Evolutionary conservation across 192 early-diverging fungal genomes (phyloP).

Genomic region (Coemansia sp.): DNA sequence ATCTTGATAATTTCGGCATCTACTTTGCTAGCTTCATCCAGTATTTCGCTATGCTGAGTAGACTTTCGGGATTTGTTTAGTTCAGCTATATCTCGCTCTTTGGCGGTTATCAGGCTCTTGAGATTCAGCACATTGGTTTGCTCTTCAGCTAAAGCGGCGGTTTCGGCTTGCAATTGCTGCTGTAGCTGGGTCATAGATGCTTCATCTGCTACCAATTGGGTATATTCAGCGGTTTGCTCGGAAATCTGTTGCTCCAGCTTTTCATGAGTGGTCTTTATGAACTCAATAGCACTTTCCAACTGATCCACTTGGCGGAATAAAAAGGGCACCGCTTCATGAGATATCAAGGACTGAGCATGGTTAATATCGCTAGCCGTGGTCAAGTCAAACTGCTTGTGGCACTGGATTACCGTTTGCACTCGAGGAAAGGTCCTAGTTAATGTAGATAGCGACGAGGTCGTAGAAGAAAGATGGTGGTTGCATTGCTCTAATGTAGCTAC

Average conservation of each 20-base stretch:
- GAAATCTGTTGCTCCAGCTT: slow-evolving; percentile 28
- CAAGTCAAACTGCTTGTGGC: slow-evolving; percentile 45
- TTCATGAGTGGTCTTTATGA: slow-evolving; percentile 39
- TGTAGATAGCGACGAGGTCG: slow-evolving; percentile 15
- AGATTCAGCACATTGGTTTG: slow-evolving; percentile 46
- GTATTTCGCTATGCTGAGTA: slow-evolving; percentile 12
- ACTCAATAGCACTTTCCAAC: slow-evolving; percentile 45
- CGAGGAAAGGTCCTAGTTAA: slow-evolving; percentile 48
- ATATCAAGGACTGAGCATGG: slow-evolving; percentile 52
- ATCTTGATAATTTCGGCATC: slow-evolving; percentile 47
- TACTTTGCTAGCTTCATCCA: slow-evolving; percentile 37
- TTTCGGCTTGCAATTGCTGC: slow-evolving; percentile 24
- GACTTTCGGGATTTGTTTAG: slow-evolving; percentile 21
- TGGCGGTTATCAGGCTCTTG: slow-evolving; percentile 38
- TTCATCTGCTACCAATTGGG: slow-evolving; percentile 38
- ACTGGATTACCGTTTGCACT: slow-evolving; percentile 44
- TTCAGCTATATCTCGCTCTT: slow-evolving; percentile 51
- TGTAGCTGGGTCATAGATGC: slow-evolving; percentile 28
- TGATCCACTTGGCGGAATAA: slow-evolving; percentile 54
- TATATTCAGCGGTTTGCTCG: slow-evolving; percentile 37
- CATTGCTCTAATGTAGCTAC: slow-evolving; percentile 30
- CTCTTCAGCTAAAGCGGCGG: slow-evolving; percentile 25
- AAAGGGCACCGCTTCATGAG: slow-evolving; percentile 52
- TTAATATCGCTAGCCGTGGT: slow-evolving; percentile 53
- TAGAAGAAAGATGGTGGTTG: slow-evolving; percentile 5